Evolutionary conservation across 495 filamentous ascomycete genomes (phyloP), one percentile per base, ranked within the genome.

Genomic region (Immersiella caudata): DNA sequence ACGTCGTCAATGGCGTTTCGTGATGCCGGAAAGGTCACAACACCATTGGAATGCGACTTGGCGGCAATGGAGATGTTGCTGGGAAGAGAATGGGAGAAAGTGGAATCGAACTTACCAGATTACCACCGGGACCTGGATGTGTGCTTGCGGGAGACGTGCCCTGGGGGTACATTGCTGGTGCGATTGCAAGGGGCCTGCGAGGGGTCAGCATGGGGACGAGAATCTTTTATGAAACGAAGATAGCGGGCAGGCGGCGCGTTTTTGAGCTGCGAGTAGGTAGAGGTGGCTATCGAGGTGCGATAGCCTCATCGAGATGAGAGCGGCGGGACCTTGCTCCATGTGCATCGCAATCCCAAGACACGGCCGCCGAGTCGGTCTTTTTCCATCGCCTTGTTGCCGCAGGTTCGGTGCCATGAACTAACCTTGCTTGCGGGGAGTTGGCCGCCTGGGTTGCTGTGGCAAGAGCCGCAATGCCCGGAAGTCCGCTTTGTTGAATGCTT

Each of bases 391-490:
- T 36, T 46, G 40, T 46, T 46, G 40, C 9, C 33, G 33, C 33
- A 36, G 33, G n/a, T 33, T 33, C 40, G 40, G 11, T 46, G 40
- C 40, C 16, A 2, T 9, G 20, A 20, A 82, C 80, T 79, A 64
- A 93, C 91, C 90, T 87, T 71, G 86, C 74, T 78, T 89, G 90
- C 63, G 87, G 86, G 71, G 88, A 87, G 68, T 70, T 78, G 36
- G 85, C 83, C 61, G 84, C 80, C 26, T 87, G 85, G 57, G 84
- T 86, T 68, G 87, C 81, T 54, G 86, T 85, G 60, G 90, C 88
- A 69, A 93, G 81, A 27, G 87, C 82, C 20, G 90, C 83, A 6
- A 90, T 78, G 9, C 81, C 82, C 14, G 88, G 86, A n/a, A 89
- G 82, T 22, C 86, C 83, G 40, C 40, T 46, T 27, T 84, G 74